Conservation (phyloP, 768 basidiomycete genomes). For the Tylopilus vinaceipallidus region DNA sequence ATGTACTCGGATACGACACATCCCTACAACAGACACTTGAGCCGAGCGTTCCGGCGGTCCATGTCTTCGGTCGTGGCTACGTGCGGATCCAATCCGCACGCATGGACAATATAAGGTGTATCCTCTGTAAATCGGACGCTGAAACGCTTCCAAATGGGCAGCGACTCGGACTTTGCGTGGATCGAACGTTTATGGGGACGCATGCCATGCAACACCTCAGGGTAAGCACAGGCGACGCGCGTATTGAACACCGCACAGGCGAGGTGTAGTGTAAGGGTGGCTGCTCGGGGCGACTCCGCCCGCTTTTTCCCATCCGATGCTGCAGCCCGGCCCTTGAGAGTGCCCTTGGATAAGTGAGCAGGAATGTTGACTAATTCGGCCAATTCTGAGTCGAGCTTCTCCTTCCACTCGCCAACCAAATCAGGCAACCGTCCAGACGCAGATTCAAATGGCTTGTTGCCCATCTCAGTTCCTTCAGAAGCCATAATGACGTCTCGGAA, state of each 20-base stretch:
- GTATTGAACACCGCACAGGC: neutral
- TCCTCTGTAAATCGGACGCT: neutral
- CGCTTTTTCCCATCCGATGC: neutral
- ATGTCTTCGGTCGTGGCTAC: neutral
- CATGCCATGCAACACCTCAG: neutral
- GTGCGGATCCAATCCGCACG: slow-evolving; percentile 1
- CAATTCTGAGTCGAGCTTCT: neutral
- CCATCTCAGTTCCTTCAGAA: neutral
- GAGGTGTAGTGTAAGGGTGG: neutral
- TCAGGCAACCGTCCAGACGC: slow-evolving; percentile 1
- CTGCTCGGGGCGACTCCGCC: neutral
- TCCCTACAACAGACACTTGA: neutral
- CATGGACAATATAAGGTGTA: neutral
- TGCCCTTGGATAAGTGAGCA: neutral
- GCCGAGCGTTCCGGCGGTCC: neutral
- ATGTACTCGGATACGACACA: neutral
- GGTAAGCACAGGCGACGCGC: neutral
- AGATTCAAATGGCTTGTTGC: neutral
- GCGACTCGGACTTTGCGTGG: no score
- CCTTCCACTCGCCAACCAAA: slow-evolving; percentile 1
- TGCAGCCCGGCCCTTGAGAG: neutral
- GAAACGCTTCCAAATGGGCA: neutral
- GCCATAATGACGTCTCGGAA: neutral
- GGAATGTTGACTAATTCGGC: neutral
- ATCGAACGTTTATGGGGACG: no score